A percentile compares a stretch with the other conserved stretches of the same genome.
phyloP scores from a whole-genome alignment of 768 basidiomycete species.

The Glaciozyma martinii region DNA sequence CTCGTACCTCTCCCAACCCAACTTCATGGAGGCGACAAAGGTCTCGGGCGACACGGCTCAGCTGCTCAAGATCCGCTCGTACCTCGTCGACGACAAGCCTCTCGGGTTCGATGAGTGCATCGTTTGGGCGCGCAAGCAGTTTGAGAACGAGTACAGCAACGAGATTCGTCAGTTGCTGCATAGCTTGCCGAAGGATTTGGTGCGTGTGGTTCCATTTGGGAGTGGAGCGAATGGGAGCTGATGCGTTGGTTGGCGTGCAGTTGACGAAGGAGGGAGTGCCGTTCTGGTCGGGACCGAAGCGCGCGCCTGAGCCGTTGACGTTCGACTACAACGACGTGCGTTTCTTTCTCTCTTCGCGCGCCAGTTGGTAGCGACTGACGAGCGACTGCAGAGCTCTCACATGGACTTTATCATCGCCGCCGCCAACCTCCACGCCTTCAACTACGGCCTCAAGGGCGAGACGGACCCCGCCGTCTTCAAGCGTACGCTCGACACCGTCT shows the following conservation, averaged over 20 bases:
- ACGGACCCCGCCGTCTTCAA: slow-evolving; percentile 68
- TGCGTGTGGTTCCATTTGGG: slow-evolving; percentile 36
- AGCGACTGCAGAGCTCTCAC: slow-evolving; percentile 58
- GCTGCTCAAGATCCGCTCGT: slow-evolving; percentile 75
- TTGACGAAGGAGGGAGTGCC: slow-evolving; percentile 80
- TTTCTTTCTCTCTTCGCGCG: slow-evolving; percentile 4
- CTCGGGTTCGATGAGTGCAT: slow-evolving; percentile 96
- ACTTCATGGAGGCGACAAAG: slow-evolving; percentile 69
- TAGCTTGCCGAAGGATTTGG: slow-evolving; percentile 88
- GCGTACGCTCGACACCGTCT: slow-evolving; percentile 70
- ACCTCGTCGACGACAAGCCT: slow-evolving; percentile 83
- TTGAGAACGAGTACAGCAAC: slow-evolving; percentile 87
- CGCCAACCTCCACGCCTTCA: slow-evolving; percentile 93
- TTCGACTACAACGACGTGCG: slow-evolving; percentile 83
- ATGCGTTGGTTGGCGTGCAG: slow-evolving; percentile 30
- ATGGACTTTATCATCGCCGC: slow-evolving; percentile 81
- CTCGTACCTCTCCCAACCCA: slow-evolving; percentile 90
- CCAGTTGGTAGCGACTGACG: slow-evolving; percentile 1
- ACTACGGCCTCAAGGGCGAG: slow-evolving; percentile 91
- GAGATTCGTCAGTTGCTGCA: slow-evolving; percentile 84
- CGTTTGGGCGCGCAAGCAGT: slow-evolving; percentile 88
- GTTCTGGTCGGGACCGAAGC: slow-evolving; percentile 98
- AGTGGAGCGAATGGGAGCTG: not conserved
- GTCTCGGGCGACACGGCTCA: slow-evolving; percentile 68
- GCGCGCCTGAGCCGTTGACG: slow-evolving; percentile 79